Percentiles rank a stretch among this genome's conserved stretches.
Conservation (phyloP, 1,284 basidiomycete species). For the Sporisorium graminicola region DNA sequence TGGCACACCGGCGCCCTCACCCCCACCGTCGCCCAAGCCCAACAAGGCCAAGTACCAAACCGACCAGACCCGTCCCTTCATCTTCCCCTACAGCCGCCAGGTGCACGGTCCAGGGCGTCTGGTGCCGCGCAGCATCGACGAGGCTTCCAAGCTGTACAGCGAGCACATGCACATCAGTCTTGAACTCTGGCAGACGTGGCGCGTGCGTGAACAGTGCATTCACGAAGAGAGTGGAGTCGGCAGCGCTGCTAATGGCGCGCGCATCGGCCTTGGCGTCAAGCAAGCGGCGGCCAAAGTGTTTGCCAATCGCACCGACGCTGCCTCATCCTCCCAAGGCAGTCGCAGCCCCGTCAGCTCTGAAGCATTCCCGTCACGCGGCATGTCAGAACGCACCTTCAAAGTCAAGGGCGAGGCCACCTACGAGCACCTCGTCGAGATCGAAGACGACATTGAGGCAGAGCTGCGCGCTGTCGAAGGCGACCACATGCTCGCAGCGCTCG, state of each 20-base stretch:
- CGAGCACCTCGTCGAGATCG: conserved; percentile 61
- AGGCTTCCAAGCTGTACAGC: conserved; percentile 90
- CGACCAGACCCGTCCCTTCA: conserved; percentile 91
- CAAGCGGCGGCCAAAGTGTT: conserved; percentile 23
- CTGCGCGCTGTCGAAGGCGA: conserved; percentile 53
- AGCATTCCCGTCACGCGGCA: conserved; percentile 30
- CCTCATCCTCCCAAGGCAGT: conserved; percentile 57
- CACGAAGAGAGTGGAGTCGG: conserved; percentile 91
- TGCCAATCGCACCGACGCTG: conserved; percentile 41
- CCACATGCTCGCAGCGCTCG: conserved; percentile 62
- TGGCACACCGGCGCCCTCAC: conserved; percentile 82
- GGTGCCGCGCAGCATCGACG: conserved; percentile 94
- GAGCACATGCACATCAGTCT: conserved; percentile 91
- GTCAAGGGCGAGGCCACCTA: conserved; percentile 60
- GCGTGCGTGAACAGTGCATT: conserved; percentile 93
- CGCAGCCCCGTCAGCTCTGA: conserved; percentile 58
- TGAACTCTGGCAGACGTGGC: conserved; percentile 92
- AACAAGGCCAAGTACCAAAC: conserved; percentile 99
- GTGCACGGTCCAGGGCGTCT: conserved; percentile 71
- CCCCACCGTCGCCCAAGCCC: conserved; percentile 85
- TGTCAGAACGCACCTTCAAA: conserved; percentile 44
- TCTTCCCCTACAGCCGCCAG: conserved; percentile 84
- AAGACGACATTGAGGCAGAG: conserved; percentile 56
- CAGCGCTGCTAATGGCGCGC: conserved; percentile 72
- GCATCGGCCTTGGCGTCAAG: conserved; percentile 51